Percentiles rank a stretch among this genome's conserved stretches.
Evolutionary conservation across 2,329 filamentous ascomycete species (phyloP).

Genomic region (Aspergillus ochraceus): DNA sequence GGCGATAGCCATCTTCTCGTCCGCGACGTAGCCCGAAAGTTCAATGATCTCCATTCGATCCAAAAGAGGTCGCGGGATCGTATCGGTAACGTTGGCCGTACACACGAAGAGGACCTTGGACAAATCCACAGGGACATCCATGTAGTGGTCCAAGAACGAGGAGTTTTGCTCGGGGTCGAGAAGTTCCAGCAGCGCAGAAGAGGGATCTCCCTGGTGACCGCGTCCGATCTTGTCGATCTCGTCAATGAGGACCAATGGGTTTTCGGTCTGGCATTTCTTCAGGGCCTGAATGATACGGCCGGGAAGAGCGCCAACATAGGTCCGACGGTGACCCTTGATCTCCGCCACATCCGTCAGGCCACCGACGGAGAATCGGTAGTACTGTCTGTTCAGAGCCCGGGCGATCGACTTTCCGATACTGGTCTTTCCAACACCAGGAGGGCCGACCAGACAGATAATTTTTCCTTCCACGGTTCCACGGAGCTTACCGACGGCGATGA

Average conservation of each 20-base stretch:
- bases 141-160: slow-evolving; percentile 97
- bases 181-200: slow-evolving; percentile 87
- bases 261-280: slow-evolving; percentile 99
- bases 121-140: slow-evolving; percentile 95
- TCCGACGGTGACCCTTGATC: slow-evolving; percentile 95
- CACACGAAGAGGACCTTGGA: slow-evolving; percentile 98
- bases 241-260: slow-evolving; percentile 93
- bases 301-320: slow-evolving; percentile 92
- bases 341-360: slow-evolving; percentile 96
- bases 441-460: slow-evolving; percentile 95
- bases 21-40: slow-evolving; percentile 91
- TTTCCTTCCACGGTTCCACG: slow-evolving; percentile 97
- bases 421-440: slow-evolving; percentile 96
- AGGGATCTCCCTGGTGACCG: slow-evolving; percentile 93
- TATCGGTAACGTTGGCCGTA: slow-evolving; percentile 98
- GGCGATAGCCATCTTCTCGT: slow-evolving; percentile 99
- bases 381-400: slow-evolving; percentile 88
- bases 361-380: slow-evolving; percentile 97
- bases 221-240: slow-evolving; percentile 98
- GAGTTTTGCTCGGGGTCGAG: slow-evolving; percentile 96
- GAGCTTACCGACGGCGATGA: slow-evolving; percentile 96
- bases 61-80: slow-evolving; percentile 87
- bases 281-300: slow-evolving; percentile 96
- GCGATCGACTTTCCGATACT: slow-evolving; percentile 99
- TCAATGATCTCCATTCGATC: slow-evolving; percentile 98